Percentiles rank a stretch among this genome's conserved stretches.
phyloP scores from a whole-genome alignment of 306 rosid species.

The Styphnolobium japonicum region DNA sequence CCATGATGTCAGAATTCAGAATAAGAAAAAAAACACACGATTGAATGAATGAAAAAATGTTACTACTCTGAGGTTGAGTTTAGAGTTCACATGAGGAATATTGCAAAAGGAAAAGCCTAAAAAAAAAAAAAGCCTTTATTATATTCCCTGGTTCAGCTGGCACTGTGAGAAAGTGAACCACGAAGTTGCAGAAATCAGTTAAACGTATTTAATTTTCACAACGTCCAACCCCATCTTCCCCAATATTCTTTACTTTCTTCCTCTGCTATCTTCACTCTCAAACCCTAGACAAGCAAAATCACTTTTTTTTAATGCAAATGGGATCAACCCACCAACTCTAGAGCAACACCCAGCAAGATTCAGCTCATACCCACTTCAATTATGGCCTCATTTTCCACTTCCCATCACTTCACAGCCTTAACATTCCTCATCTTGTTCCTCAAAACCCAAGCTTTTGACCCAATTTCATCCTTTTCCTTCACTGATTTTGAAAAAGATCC shows the following conservation, averaged over 20 bases:
- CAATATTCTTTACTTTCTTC: conserved; percentile 64
- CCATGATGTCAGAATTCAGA: neutral
- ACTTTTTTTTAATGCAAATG: conserved; percentile 49
- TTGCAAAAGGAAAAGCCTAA: neutral
- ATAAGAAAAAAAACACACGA: neutral
- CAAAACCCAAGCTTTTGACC: conserved; percentile 40
- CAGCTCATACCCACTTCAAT: conserved; percentile 49
- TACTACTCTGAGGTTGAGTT: neutral
- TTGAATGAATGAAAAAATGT: neutral
- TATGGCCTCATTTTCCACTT: conserved; percentile 58
- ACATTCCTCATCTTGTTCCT: conserved; percentile 46
- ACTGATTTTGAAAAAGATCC: conserved; percentile 56
- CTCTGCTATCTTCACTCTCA: conserved; percentile 43
- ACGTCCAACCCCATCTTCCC: conserved; percentile 58
- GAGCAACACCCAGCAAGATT: conserved; percentile 40
- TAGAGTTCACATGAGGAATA: neutral
- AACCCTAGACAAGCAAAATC: conserved; percentile 59
- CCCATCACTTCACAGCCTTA: conserved; percentile 30
- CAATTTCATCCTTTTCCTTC: conserved; percentile 59
- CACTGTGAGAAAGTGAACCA: conserved; percentile 44
- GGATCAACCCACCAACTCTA: conserved; percentile 37
- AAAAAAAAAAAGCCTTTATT: conserved; percentile 24
- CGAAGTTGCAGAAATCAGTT: conserved; percentile 47
- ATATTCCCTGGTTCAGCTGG: conserved; percentile 45
- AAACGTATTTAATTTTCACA: conserved; percentile 70